Evolutionary conservation across 2,329 filamentous ascomycete species (phyloP), one percentile per base, ranked within the genome.

Genomic region (Paecilomyces sp.): DNA sequence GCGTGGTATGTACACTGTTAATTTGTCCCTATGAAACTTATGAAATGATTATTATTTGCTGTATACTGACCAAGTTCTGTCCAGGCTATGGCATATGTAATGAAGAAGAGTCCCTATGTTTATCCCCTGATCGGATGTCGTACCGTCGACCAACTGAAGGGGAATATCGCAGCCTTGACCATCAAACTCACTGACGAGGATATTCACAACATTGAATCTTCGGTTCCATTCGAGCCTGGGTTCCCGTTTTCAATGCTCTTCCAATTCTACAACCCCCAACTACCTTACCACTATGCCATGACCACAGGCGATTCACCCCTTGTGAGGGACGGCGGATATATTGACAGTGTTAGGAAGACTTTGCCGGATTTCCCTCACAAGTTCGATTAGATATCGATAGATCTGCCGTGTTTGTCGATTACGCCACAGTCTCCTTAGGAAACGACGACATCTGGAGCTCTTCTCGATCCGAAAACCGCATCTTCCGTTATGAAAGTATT

Each of bases 111-210:
- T 0, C 75, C 77, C 0, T 76, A 83, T 61, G 81, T 84, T 6
- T 81, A 83, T 63, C 82, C 82, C 1, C 77, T 85, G 28, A 65
- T 84, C 15, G 82, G 81, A 3, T 78, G 77, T 0, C 69, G 80
- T 18, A 41, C 36, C 3, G 5, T 41, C 13, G 13, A n/a, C 13
- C 36, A 41, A 12, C 36, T 41, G 13, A 82, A 78, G 47, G 76
- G 79, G 59, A 41, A 15, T n/a, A 41, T 41, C n/a, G 36, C 12
- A 13, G 36, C 36, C 36, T n/a, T 41, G 36, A 41, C 36, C 6
- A 6, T 41, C 36, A 41, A 15, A 13, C 36, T 41, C 36, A 41
- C 36, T 6, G 36, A 41, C 15, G 36, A 41, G 36, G 36, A 41
- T 5, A 41, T 41, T n/a, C 2, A 6, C 36, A 1, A 41, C 3